Base-by-base conservation (phyloP, 2,329 filamentous ascomycete genomes). In the Diplodia mutila region DNA sequence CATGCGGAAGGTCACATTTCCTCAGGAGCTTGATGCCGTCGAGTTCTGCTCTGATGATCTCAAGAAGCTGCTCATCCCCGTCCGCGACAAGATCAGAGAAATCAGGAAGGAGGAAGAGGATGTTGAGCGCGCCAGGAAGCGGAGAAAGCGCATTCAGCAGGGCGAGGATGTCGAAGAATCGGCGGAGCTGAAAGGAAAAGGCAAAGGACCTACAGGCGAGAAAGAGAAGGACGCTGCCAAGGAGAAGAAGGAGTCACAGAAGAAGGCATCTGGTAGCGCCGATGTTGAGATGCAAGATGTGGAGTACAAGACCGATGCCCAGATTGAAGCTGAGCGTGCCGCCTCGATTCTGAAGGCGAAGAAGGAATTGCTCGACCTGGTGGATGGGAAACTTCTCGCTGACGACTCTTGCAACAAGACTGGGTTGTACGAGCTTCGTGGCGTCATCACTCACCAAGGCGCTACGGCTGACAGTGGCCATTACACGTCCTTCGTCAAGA, bases 401-500 rank as follows among this genome's bases (percentile, higher is more conserved):
- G 94, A 98, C 75, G 89, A 91, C 18, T 91, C 92, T 23, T 89
- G 92, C 65, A 98, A 98, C 81, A 93, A 94, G 79, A 97, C 94
- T 2, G 95, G 95, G 49, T 85, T 99, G 39, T 99, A 98, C 79
- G 94, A 99, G 81, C 87, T 99, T 53, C 89, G 94, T 29, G 95
- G 92, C 57, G 91, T 99, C 5, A 92, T 99, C 69, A 97, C 96
- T 34, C 95, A 99, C 80, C 95, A 99, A 80, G 95, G 95, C 70
- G 92, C 94, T 68, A 97, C 93, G 76, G 95, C 95, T 23, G 95
- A 99, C 80, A 97, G 94, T 74, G 95, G 95, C 8, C 95, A 99
- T 81, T 99, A 99, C 84, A 99, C 96, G 4, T 90, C 94, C 0
- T 99, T 97, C 77, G 92, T 99, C 73, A 99, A 98, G 86, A 97